phyloP scores from a whole-genome alignment of 495 filamentous ascomycete species.

The Mycothermus thermophilus region DNA sequence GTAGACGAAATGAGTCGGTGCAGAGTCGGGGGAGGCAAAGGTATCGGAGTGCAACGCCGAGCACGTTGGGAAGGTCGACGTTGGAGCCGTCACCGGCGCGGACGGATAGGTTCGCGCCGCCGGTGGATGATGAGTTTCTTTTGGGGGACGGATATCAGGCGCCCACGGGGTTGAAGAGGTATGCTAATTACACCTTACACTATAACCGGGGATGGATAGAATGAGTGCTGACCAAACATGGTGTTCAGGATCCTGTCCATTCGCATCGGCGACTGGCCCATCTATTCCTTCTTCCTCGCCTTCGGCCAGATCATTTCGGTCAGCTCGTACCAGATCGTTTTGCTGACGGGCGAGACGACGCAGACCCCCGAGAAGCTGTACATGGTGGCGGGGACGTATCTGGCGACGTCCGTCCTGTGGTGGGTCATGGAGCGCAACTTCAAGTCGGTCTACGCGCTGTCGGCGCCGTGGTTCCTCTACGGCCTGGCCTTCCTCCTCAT shows the following conservation, averaged over 20 bases:
- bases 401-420: constrained; percentile 47
- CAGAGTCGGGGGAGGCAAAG: constrained; percentile 20
- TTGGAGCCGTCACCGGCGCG: constrained; percentile 20
- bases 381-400: constrained; percentile 47
- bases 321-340: constrained; percentile 55
- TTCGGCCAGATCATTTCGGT: constrained; percentile 54
- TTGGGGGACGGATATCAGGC: constrained; percentile 51
- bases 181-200: too few relatives aligned
- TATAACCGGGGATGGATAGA: too few relatives aligned
- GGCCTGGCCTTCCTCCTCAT: constrained; percentile 49
- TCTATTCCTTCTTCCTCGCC: constrained; percentile 57
- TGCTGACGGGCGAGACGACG: constrained; percentile 46
- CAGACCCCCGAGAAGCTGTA: constrained; percentile 50
- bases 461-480: constrained; percentile 47
- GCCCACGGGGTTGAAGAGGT: constrained; percentile 48
- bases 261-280: constrained; percentile 48
- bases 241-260: constrained; percentile 20
- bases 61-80: constrained; percentile 15
- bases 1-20: constrained; percentile 17
- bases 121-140: constrained; percentile 39
- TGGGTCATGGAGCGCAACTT: constrained; percentile 45
- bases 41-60: constrained; percentile 20
- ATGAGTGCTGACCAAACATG: too few relatives aligned
- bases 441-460: constrained; percentile 43
- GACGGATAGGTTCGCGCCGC: neutral